Percentiles rank a stretch among this genome's conserved stretches.
Conservation (phyloP, 805 yeast species). For the Sungouiozyma intestinalis region DNA sequence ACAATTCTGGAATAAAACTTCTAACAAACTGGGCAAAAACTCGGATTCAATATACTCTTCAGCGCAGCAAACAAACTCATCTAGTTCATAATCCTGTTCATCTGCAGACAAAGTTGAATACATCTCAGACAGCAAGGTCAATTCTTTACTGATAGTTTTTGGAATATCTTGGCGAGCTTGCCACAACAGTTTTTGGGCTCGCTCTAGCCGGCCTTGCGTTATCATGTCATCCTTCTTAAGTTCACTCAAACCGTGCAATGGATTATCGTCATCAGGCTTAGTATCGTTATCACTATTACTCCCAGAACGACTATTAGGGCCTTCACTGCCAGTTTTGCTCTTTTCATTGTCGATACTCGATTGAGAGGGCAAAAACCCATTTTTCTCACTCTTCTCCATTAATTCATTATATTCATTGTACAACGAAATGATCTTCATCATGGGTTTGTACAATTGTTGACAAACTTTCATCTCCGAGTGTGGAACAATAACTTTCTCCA, state of each 20-base stretch:
- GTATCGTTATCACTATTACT: too few relatives aligned
- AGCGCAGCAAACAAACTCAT: conserved; percentile 30
- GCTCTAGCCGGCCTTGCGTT: conserved; percentile 21
- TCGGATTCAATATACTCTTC: conserved; percentile 29
- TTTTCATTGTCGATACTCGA: not conserved
- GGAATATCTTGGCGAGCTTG: conserved; percentile 29
- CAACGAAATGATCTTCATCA: conserved; percentile 29
- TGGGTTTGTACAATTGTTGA: conserved; percentile 28
- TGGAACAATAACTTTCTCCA: conserved; percentile 28
- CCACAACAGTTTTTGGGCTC: conserved; percentile 26
- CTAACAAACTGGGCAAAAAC: conserved; percentile 26
- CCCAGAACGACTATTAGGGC: not conserved
- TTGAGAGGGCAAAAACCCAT: conserved; percentile 22
- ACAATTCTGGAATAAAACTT: conserved; percentile 24
- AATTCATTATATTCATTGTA: conserved; percentile 29
- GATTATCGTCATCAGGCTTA: conserved; percentile 2
- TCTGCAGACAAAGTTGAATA: conserved; percentile 28
- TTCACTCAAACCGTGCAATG: conserved; percentile 1
- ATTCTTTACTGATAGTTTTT: conserved; percentile 27
- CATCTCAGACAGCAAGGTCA: conserved; percentile 28
- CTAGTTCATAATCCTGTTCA: conserved; percentile 29
- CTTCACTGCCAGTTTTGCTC: not conserved
- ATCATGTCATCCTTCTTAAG: conserved; percentile 9
- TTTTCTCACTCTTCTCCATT: conserved; percentile 28
- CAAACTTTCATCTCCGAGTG: conserved; percentile 30